phyloP scores from a whole-genome alignment of 2,329 filamentous ascomycete species.

The Gnomoniopsis sp. region DNA sequence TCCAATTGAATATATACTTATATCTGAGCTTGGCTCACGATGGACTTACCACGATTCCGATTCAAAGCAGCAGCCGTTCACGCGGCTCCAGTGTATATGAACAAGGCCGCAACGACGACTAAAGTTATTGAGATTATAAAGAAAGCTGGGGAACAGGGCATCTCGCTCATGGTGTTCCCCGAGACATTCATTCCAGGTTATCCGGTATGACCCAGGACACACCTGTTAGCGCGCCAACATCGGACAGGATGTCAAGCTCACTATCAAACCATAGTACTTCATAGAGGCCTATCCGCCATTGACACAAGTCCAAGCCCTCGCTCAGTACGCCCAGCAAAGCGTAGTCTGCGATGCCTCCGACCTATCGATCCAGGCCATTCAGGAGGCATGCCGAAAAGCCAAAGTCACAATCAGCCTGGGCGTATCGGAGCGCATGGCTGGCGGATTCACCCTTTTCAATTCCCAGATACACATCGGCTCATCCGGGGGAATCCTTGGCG shows the following conservation, averaged over 20 bases:
- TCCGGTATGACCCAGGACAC: conserved; percentile 20
- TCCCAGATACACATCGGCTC: conserved; percentile 26
- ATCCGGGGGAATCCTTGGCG: conserved; percentile 25
- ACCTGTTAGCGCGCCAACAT: too few relatives aligned
- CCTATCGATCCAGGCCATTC: conserved; percentile 19
- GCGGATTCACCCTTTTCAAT: conserved; percentile 28
- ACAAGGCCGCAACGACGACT: conserved; percentile 21
- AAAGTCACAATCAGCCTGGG: conserved; percentile 23
- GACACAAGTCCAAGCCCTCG: conserved; percentile 20
- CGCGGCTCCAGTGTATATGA: conserved; percentile 23
- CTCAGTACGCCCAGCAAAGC: conserved; percentile 21
- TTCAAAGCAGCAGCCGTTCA: conserved; percentile 21
- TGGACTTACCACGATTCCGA: background rate
- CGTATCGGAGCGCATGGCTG: conserved; percentile 24
- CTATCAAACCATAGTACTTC: conserved; percentile 20
- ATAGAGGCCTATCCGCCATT: conserved; percentile 24
- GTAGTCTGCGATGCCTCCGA: conserved; percentile 19
- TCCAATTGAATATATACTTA: too few relatives aligned
- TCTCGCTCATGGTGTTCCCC: conserved; percentile 23
- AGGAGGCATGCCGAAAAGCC: conserved; percentile 19
- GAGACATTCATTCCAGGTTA: conserved; percentile 25
- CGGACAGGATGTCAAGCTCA: background rate
- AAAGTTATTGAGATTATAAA: conserved; percentile 21
- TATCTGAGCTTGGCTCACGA: background rate
- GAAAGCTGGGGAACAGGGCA: conserved; percentile 15